phyloP scores from a whole-genome alignment of 805 yeast genomes.

The Nakazawaea wickerhamii region DNA sequence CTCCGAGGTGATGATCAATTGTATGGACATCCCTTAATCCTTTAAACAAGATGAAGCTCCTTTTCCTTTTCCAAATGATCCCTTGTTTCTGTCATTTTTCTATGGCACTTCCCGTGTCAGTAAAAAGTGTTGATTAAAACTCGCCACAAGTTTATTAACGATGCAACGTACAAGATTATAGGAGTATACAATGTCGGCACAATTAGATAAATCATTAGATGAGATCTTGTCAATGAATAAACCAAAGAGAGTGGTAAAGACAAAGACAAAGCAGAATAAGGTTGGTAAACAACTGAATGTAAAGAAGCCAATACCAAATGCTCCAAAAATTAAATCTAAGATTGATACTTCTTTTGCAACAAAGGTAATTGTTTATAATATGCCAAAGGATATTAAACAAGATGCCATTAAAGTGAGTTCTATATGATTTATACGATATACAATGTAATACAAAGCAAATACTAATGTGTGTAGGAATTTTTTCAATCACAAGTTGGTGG shows the following conservation, averaged over 20 bases:
- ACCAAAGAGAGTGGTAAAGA: slow-evolving; percentile 18
- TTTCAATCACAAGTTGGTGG: slow-evolving; percentile 86
- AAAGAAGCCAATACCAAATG: slow-evolving; percentile 10
- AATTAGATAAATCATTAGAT: slow-evolving; percentile 90
- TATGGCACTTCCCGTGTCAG: too few species aligned
- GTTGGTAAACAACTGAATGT: slow-evolving; percentile 24
- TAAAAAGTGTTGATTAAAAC: too few species aligned
- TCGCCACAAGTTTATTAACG: too few species aligned
- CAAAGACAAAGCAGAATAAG: slow-evolving; percentile 22
- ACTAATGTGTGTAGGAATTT: slow-evolving; percentile 57
- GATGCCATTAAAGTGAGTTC: slow-evolving; percentile 82
- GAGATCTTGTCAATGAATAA: slow-evolving; percentile 71
- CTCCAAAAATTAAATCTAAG: too few species aligned
- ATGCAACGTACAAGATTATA: too few species aligned
- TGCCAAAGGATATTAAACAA: slow-evolving; percentile 79
- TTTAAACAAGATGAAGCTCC: too few species aligned
- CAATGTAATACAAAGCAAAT: slow-evolving; percentile 13
- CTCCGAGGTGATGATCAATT: slow-evolving; percentile 54
- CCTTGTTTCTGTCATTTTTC: too few species aligned
- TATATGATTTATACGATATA: slow-evolving; percentile 1
- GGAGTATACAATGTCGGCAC: slow-evolving; percentile 83
- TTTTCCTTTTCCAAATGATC: too few species aligned
- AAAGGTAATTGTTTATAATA: slow-evolving; percentile 70
- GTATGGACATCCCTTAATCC: slow-evolving; percentile 2
- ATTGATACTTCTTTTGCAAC: slow-evolving; percentile 56